These are phyloP conservation scores for Achaetomium macrosporum DNA, from an alignment of 2,329 filamentous ascomycete genomes.

Conservation along the genomic window DNA sequence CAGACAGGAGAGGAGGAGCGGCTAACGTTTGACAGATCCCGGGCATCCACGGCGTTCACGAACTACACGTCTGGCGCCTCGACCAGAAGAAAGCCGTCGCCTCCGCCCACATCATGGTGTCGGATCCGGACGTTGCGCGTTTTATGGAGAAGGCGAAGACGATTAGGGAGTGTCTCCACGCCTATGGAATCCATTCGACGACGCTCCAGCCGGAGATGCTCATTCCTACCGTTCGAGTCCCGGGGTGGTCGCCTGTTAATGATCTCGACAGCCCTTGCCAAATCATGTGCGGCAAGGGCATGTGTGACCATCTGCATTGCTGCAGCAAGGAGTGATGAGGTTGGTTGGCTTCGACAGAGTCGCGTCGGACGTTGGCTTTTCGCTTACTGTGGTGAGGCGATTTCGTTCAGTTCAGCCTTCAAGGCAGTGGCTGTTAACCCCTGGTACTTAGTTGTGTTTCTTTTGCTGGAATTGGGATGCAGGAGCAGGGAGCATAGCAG, in stretches of 20 bases:
- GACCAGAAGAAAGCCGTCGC: constrained; percentile 65
- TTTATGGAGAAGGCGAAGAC: constrained; percentile 58
- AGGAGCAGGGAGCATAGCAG: background rate
- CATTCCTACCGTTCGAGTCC: too few relatives aligned
- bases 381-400: background rate
- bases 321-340: constrained; percentile 30
- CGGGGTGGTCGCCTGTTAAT: too few relatives aligned
- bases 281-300: constrained; percentile 42
- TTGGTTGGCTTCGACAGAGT: background rate
- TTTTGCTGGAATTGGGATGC: too few relatives aligned
- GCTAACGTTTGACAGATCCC: constrained; percentile 43
- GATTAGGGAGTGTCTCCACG: constrained; percentile 64
- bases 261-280: constrained; percentile 35
- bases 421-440: too few relatives aligned
- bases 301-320: constrained; percentile 48
- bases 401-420: too few relatives aligned
- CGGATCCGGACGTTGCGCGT: constrained; percentile 46
- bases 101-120: constrained; percentile 62
- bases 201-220: constrained; percentile 62
- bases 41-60: constrained; percentile 61
- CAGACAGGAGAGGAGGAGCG: background rate
- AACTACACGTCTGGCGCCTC: constrained; percentile 69
- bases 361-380: background rate
- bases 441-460: too few relatives aligned
- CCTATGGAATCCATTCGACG: constrained; percentile 65